These are phyloP conservation scores for Lactarius pseudohatsudake DNA, from an alignment of 768 basidiomycete species.

Conservation along the genomic window DNA sequence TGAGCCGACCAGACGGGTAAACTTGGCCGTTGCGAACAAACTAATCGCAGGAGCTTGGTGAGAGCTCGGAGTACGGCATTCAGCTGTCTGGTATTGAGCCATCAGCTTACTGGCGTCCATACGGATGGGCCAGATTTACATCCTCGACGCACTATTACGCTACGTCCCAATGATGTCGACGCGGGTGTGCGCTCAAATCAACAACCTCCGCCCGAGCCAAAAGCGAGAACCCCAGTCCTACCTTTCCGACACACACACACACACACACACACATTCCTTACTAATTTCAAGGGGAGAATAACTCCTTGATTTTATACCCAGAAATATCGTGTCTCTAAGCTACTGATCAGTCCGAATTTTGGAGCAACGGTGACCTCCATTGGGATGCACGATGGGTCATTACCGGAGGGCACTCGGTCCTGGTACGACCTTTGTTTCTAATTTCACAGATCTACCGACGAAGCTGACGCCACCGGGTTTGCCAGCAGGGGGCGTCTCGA, in stretches of 20 bases:
- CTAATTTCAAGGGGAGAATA: neutral
- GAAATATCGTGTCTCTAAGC: neutral
- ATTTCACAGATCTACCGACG: neutral
- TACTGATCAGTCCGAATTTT: constrained; percentile 60
- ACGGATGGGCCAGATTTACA: too few species aligned
- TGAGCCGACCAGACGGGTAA: too few species aligned
- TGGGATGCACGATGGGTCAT: constrained; percentile 69
- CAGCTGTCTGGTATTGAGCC: too few species aligned
- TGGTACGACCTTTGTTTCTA: constrained; percentile 44
- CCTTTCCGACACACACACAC: neutral
- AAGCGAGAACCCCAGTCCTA: neutral
- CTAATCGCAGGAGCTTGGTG: too few species aligned
- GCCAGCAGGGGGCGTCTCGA: neutral
- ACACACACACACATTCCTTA: neutral
- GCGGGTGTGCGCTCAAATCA: too few species aligned
- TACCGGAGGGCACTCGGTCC: constrained; percentile 56
- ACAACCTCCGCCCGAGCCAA: too few species aligned
- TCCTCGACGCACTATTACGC: too few species aligned
- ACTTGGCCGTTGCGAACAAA: too few species aligned
- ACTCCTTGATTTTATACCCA: neutral
- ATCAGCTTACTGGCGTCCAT: too few species aligned
- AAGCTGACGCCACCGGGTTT: neutral
- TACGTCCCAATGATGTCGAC: too few species aligned
- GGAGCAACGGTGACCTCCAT: constrained; percentile 48
- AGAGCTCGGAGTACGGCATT: too few species aligned